A percentile compares a stretch with the other conserved stretches of the same genome.
These are phyloP conservation scores for Eucalyptus cloeziana DNA, from an alignment of 345 rosid species.

Conservation along the genomic window DNA sequence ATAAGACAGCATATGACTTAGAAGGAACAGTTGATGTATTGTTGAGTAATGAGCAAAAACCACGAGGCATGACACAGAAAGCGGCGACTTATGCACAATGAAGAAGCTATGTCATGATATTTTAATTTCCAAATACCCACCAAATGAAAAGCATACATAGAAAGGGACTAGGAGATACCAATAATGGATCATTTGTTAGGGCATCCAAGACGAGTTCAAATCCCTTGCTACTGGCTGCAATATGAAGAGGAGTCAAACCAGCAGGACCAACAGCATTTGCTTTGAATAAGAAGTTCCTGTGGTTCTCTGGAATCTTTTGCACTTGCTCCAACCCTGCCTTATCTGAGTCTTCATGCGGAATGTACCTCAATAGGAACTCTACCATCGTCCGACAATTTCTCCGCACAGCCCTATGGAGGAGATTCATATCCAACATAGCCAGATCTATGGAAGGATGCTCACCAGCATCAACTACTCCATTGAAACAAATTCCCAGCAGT, in stretches of 20 bases:
- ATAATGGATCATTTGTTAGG: constrained; percentile 55
- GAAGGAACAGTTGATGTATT: not conserved
- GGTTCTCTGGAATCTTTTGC: not conserved
- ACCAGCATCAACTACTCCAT: constrained; percentile 28
- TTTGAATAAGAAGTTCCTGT: constrained; percentile 14
- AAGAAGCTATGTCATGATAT: not conserved
- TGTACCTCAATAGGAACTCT: constrained; percentile 37
- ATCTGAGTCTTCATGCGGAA: constrained; percentile 8
- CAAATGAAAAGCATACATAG: not conserved
- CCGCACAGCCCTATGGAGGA: constrained; percentile 52
- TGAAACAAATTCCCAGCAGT: constrained; percentile 30
- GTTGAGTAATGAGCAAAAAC: not conserved
- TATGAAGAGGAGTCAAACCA: constrained; percentile 72
- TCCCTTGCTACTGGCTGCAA: constrained; percentile 49
- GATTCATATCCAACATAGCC: constrained; percentile 40
- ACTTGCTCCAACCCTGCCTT: constrained; percentile 9
- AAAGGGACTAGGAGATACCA: constrained; percentile 16
- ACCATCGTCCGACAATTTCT: constrained; percentile 45
- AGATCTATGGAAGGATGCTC: constrained; percentile 21
- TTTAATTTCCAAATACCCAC: not conserved
- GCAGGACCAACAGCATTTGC: constrained; percentile 44
- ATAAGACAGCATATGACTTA: not conserved
- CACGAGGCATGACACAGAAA: not conserved
- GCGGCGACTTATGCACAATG: not conserved
- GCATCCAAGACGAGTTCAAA: constrained; percentile 50